These are phyloP conservation scores for Citrus maxima DNA, from an alignment of 345 rosid species.

Conservation along the genomic window DNA sequence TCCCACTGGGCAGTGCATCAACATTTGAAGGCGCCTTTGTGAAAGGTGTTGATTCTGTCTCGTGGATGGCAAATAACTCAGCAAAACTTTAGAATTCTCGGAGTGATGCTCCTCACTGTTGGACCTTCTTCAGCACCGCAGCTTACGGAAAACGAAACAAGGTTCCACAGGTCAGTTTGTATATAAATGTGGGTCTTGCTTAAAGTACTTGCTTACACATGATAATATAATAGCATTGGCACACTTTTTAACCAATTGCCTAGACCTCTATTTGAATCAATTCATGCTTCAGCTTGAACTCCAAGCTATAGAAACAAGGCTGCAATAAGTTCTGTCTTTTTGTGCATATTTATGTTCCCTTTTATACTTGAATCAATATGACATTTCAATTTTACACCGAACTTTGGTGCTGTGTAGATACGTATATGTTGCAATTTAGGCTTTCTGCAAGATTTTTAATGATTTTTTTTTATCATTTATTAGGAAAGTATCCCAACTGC, in stretches of 20 bases:
- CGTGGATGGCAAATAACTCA: constrained; percentile 92
- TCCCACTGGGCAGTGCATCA: constrained; percentile 39
- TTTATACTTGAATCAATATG: neutral
- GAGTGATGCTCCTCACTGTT: constrained; percentile 52
- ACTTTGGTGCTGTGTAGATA: neutral
- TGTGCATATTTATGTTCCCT: neutral
- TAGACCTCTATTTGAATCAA: too few relatives aligned
- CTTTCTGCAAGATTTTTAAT: neutral
- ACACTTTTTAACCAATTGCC: too few relatives aligned
- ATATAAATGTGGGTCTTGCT: too few relatives aligned
- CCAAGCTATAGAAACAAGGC: neutral
- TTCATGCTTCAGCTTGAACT: too few relatives aligned
- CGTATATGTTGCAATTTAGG: neutral
- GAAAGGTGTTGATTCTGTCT: constrained; percentile 73
- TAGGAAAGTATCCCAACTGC: constrained; percentile 40
- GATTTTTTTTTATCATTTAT: neutral
- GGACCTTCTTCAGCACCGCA: constrained; percentile 50
- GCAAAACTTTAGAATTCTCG: constrained; percentile 49
- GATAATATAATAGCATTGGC: too few relatives aligned
- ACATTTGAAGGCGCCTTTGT: constrained; percentile 89
- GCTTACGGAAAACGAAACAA: constrained; percentile 48
- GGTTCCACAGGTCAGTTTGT: too few relatives aligned
- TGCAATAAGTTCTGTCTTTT: neutral
- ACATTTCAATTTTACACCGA: too few relatives aligned
- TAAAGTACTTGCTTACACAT: too few relatives aligned